Percentiles rank a stretch among this genome's conserved stretches.
phyloP scores from a whole-genome alignment of 768 basidiomycete species.

The Rhizopogon salebrosus region DNA sequence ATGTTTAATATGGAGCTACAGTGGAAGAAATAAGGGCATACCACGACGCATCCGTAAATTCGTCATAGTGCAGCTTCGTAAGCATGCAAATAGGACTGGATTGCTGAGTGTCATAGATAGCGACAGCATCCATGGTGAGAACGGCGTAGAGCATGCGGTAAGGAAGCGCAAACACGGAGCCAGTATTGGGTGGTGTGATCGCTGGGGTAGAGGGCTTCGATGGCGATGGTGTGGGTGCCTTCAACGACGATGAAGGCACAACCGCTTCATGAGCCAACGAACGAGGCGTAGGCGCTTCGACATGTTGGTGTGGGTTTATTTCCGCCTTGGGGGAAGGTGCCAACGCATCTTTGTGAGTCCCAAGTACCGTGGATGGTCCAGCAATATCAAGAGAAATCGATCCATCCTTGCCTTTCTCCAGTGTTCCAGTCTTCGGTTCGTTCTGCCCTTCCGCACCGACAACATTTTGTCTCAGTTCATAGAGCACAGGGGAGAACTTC shows the following conservation, averaged over 20 bases:
- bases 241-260: slow-evolving; percentile 2
- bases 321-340: slow-evolving; percentile 3
- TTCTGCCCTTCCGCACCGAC: slow-evolving; percentile 24
- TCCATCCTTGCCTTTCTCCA: slow-evolving; percentile 66
- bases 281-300: slow-evolving; percentile 3
- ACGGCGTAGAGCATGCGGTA: slow-evolving; percentile 96
- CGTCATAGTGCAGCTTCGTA: slow-evolving; percentile 93
- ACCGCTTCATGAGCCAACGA: slow-evolving; percentile 7
- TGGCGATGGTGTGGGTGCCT: slow-evolving; percentile 7
- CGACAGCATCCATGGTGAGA: slow-evolving; percentile 92
- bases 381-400: slow-evolving; percentile 55
- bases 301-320: neutral
- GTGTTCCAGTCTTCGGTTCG: slow-evolving; percentile 50
- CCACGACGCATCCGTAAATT: slow-evolving; percentile 97
- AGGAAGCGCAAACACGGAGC: slow-evolving; percentile 81
- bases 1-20: slow-evolving; percentile 4
- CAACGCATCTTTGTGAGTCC: slow-evolving; percentile 13
- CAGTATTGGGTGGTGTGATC: slow-evolving; percentile 40
- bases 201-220: slow-evolving; percentile 14
- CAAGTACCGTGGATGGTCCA: slow-evolving; percentile 22
- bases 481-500: slow-evolving; percentile 87
- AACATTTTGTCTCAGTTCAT: slow-evolving; percentile 75
- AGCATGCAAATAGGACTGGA: slow-evolving; percentile 86
- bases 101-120: slow-evolving; percentile 97
- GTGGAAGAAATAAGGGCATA: slow-evolving; percentile 36